phyloP scores from a whole-genome alignment of 441 rosid genomes.

The Arabidopsis lyrata region DNA sequence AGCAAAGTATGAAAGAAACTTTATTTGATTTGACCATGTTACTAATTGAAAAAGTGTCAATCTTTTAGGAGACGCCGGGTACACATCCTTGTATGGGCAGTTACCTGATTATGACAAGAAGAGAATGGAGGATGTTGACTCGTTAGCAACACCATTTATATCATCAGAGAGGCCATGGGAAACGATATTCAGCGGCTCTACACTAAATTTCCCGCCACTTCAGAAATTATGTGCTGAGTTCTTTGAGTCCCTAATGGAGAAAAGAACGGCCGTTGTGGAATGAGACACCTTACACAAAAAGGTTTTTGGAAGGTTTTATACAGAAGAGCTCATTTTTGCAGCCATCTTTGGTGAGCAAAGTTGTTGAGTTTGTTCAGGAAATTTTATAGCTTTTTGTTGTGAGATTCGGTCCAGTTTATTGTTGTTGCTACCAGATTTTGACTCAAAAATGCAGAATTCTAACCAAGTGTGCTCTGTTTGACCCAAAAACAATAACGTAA shows the following conservation, averaged over 20 bases:
- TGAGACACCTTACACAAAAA: constrained; percentile 35
- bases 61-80: constrained; percentile 63
- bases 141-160: constrained; percentile 34
- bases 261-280: constrained; percentile 54
- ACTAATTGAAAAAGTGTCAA: not conserved
- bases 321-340: constrained; percentile 18
- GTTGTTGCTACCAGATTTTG: constrained; percentile 19
- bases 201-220: constrained; percentile 89
- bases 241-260: constrained; percentile 85
- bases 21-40: not conserved
- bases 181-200: constrained; percentile 80
- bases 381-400: constrained; percentile 29
- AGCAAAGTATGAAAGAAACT: constrained; percentile 9
- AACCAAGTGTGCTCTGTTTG: constrained; percentile 6
- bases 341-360: constrained; percentile 19
- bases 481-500: not conserved
- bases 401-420: constrained; percentile 21
- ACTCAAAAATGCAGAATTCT: not conserved
- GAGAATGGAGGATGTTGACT: constrained; percentile 51
- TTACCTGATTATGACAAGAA: constrained; percentile 60
- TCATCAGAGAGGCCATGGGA: constrained; percentile 89
- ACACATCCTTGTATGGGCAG: constrained; percentile 85
- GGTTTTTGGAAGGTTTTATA: constrained; percentile 25
- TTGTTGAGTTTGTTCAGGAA: constrained; percentile 27
- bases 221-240: constrained; percentile 73